phyloP scores from a whole-genome alignment of 352 stramenopile species.

The Labyrinthula sp. region DNA sequence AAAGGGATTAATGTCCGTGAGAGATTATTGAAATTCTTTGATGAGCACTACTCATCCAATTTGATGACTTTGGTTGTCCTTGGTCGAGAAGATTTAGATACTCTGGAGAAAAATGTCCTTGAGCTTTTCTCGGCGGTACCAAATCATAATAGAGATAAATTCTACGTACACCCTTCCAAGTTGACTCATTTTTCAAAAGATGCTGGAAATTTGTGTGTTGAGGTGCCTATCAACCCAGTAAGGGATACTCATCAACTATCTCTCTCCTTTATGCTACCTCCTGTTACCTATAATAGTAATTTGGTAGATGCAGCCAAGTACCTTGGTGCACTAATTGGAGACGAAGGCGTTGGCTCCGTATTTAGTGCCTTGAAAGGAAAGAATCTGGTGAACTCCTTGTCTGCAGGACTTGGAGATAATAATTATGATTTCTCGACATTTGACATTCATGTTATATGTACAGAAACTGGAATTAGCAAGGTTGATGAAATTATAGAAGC shows the following conservation, averaged over 20 bases:
- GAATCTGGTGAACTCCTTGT: constrained; percentile 46
- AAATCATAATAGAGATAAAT: constrained; percentile 40
- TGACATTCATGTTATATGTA: constrained; percentile 45
- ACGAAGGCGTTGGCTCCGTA: constrained; percentile 45
- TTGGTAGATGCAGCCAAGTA: constrained; percentile 38
- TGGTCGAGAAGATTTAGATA: constrained; percentile 55
- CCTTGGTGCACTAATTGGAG: constrained; percentile 27
- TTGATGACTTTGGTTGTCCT: constrained; percentile 55
- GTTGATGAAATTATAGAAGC: constrained; percentile 41
- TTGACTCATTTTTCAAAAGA: constrained; percentile 46
- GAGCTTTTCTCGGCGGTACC: constrained; percentile 54
- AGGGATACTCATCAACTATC: constrained; percentile 41
- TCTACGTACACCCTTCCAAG: constrained; percentile 40
- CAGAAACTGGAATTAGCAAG: constrained; percentile 38
- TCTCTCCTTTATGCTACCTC: constrained; percentile 39
- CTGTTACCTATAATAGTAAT: constrained; percentile 38
- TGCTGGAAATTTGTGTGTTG: constrained; percentile 47
- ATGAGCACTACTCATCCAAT: constrained; percentile 55
- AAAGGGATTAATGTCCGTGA: constrained; percentile 42
- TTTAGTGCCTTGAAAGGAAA: constrained; percentile 34
- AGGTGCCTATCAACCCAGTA: constrained; percentile 26
- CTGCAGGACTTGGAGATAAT: constrained; percentile 38
- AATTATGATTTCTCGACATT: constrained; percentile 44
- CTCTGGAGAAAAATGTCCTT: constrained; percentile 48
- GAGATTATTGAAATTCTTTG: constrained; percentile 51